Percentiles rank a stretch among this genome's conserved stretches.
These are phyloP conservation scores for Polytolypa hystricis DNA, from an alignment of 2,329 filamentous ascomycete species.

Conservation along the genomic window DNA sequence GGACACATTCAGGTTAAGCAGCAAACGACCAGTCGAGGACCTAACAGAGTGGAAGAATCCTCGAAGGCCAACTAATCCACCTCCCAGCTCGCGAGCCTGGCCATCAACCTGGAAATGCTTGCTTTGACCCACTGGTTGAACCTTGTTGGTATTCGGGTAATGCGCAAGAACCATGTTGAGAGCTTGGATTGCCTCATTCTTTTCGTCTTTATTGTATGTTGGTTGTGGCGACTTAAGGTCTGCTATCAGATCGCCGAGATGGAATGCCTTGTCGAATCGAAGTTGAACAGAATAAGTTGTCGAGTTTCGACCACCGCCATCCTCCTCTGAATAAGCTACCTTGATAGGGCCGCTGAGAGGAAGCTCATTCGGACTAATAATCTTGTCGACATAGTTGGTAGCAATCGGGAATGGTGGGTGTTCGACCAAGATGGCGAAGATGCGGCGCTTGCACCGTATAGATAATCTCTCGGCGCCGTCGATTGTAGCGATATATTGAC, in stretches of 20 bases:
- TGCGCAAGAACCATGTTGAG: slow-evolving; percentile 48
- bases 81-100: slow-evolving; percentile 29
- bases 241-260: slow-evolving; percentile 33
- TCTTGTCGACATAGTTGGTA: slow-evolving; percentile 29
- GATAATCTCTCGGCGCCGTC: slow-evolving; percentile 10
- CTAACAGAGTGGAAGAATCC: slow-evolving; percentile 55
- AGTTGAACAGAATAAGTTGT: slow-evolving; percentile 24
- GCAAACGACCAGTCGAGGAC: slow-evolving; percentile 44
- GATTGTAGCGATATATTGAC: slow-evolving; percentile 30
- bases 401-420: slow-evolving; percentile 23
- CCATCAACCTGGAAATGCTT: slow-evolving; percentile 36
- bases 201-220: slow-evolving; percentile 28
- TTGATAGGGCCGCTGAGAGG: slow-evolving; percentile 12
- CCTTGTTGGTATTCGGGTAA: slow-evolving; percentile 30
- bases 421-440: slow-evolving; percentile 38
- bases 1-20: slow-evolving; percentile 54
- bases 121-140: slow-evolving; percentile 30
- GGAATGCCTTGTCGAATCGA: slow-evolving; percentile 23
- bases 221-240: slow-evolving; percentile 29
- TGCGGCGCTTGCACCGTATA: slow-evolving; percentile 35
- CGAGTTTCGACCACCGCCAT: slow-evolving; percentile 20
- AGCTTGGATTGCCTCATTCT: slow-evolving; percentile 43
- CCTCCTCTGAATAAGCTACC: slow-evolving; percentile 24
- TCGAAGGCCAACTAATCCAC: slow-evolving; percentile 45
- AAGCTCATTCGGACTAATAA: slow-evolving; percentile 24